These are phyloP conservation scores for Ceratocystis smalleyi DNA, from an alignment of 2,329 filamentous ascomycete species.

Conservation along the genomic window DNA sequence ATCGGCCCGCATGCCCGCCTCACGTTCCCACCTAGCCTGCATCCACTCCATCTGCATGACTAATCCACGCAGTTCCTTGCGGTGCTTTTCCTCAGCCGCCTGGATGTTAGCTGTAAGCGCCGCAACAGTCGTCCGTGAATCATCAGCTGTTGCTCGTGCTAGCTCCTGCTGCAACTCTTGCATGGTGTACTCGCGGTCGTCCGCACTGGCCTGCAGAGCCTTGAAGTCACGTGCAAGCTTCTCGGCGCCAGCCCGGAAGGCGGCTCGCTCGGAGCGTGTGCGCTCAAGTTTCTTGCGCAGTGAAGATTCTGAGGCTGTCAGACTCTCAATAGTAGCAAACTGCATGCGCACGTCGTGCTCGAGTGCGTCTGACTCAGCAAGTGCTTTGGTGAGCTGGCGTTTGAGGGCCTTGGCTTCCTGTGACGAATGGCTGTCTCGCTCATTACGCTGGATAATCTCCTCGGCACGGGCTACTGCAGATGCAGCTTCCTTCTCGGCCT, in stretches of 20 bases:
- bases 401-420: constrained; percentile 46
- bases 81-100: constrained; percentile 45
- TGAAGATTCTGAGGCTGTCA: constrained; percentile 40
- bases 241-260: constrained; percentile 38
- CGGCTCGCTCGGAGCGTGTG: constrained; percentile 48
- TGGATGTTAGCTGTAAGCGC: constrained; percentile 24
- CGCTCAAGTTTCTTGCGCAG: constrained; percentile 54
- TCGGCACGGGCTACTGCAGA: constrained; percentile 24
- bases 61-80: constrained; percentile 65
- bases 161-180: constrained; percentile 11
- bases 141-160: constrained; percentile 22
- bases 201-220: constrained; percentile 29
- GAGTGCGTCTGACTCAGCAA: constrained; percentile 51
- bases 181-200: constrained; percentile 6
- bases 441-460: constrained; percentile 21
- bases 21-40: constrained; percentile 62
- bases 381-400: constrained; percentile 43
- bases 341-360: constrained; percentile 56
- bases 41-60: constrained; percentile 85
- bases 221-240: constrained; percentile 39
- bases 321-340: constrained; percentile 45
- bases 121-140: constrained; percentile 21
- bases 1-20: constrained; percentile 63
- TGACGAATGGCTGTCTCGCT: constrained; percentile 27
- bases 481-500: constrained; percentile 34